Evolutionary conservation across 129 eudicot species (phyloP).

Genomic region (Flaveria trinervia): DNA sequence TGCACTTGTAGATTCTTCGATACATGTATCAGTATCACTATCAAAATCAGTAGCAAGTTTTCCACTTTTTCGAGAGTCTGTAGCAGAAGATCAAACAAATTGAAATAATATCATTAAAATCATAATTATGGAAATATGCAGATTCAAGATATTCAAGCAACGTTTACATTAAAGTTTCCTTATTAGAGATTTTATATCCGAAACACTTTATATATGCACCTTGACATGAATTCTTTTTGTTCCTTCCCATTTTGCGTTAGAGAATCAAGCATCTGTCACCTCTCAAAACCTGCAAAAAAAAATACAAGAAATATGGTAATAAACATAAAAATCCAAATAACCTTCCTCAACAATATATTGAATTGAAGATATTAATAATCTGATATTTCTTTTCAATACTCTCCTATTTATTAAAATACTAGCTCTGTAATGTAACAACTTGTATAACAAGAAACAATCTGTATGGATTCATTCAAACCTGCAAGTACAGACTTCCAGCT

Average conservation of each 20-base stretch:
- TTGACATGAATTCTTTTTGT: conserved; percentile 28
- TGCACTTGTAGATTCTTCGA: conserved; percentile 24
- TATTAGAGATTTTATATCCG: not conserved
- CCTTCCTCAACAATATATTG: not conserved
- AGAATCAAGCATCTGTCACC: not conserved
- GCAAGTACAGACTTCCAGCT: not conserved
- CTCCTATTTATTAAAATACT: not conserved
- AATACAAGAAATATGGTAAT: not conserved
- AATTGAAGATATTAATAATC: not conserved
- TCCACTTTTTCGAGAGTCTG: conserved; percentile 31
- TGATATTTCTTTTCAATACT: not conserved
- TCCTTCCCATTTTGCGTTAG: conserved; percentile 34
- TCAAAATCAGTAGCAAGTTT: conserved; percentile 9
- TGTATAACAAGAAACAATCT: conserved; percentile 8
- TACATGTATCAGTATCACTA: conserved; percentile 23
- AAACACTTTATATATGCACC: conserved; percentile 18
- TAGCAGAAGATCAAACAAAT: not conserved
- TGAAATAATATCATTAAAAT: conserved; percentile 1
- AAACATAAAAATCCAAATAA: not conserved
- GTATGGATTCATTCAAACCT: not conserved
- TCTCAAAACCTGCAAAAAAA: conserved; percentile 24
- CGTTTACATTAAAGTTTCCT: not conserved
- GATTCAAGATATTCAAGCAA: not conserved
- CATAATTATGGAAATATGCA: not conserved
- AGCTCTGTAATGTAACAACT: not conserved